Base-by-base conservation (phyloP, 179 eudicot genomes). In the Carnegiea gigantea region DNA sequence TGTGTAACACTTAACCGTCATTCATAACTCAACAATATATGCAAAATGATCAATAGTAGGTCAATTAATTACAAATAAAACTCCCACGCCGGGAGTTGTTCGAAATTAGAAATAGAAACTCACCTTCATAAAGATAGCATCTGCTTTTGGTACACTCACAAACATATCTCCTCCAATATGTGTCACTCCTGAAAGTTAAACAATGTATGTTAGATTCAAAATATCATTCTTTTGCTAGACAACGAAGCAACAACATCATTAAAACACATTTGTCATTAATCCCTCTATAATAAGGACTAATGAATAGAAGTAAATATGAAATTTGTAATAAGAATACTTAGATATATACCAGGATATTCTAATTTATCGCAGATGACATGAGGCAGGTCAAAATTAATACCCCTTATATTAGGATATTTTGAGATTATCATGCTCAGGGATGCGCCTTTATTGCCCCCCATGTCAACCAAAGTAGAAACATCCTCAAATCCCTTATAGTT, bases 161-260 rank as follows among this genome's bases (percentile, higher is more conserved):
- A 87, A 87, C 89, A 87, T 87, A 70, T 87, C 89, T 75, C 89
- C 88, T 28, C 87, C 88, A 40, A 87, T 88, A 62, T 87, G 88
- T 77, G 81, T 86, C 70, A 87, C 84, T 20, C 89, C 89, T 87
- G 43, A 18, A 59, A 60, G 12, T 30, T 24, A n/a, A 20, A 54
- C 20, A 10, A 77, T 33, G 36, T 33, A 2, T 1, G 51, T 51
- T 70, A 33, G 36, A 33, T 33, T 33, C 2, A 3, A 33, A 33
- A 2, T 33, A 3, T 33, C 36, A 33, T 33, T 33, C 36, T 33
- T 33, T 33, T 33, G 36, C 2, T 3, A 33, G 36, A 33, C 3
- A 33, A 33, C 1, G 36, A 33, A 33, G 36, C 36, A 33, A 33
- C 36, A 33, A 33, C 36, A 33, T 33, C 36, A 33, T 33, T 33